Evolutionary conservation across 306 rosid species (phyloP), one percentile per base, ranked within the genome.

Genomic region (Senna tora): DNA sequence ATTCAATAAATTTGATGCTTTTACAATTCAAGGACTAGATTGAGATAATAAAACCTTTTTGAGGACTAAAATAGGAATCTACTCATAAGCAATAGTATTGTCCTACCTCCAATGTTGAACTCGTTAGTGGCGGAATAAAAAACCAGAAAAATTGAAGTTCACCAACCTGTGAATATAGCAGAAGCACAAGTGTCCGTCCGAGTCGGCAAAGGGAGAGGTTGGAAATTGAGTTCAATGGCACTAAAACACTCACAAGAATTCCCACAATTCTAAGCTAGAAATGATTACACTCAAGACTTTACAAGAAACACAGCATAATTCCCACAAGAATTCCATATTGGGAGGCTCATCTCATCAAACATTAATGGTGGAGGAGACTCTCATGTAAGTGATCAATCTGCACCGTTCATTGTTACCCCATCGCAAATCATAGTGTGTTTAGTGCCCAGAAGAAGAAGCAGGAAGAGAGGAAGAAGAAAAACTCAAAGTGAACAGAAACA

Each of bases 301-400:
- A n/a, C 52, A 45, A 15, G 72, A 56, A 74, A 9, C 68, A 59
- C 2, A 38, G 28, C 14, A 5, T 16, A 20, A 56, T 42, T 55
- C 39, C 8, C 38, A 57, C 5, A 6, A 33, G 15, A 46, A 11
- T 58, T 45, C 80, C 82, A 79, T 66, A 65, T 65, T 80, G 82
- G 71, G 67, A 81, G 75, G 81, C 70, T 79, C 81, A 78, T 76
- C 80, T n/a, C n/a, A n/a, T n/a, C n/a, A n/a, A 56, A 72, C 72
- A n/a, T n/a, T n/a, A 84, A 78, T 84, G 84, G 76, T 75, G 78
- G 82, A 70, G 78, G 82, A 70, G 75, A 68, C 63, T 30, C 51
- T 75, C 56, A 79, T 75, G 43, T 39, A 4, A 25, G n/a, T n/a
- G n/a, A n/a, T 56, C 60, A 61, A 67, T 72, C 85, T 71, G 9